A percentile compares a stretch with the other conserved stretches of the same genome.
phyloP scores from a whole-genome alignment of 2,329 filamentous ascomycete species.

The Fusarium irregulare region DNA sequence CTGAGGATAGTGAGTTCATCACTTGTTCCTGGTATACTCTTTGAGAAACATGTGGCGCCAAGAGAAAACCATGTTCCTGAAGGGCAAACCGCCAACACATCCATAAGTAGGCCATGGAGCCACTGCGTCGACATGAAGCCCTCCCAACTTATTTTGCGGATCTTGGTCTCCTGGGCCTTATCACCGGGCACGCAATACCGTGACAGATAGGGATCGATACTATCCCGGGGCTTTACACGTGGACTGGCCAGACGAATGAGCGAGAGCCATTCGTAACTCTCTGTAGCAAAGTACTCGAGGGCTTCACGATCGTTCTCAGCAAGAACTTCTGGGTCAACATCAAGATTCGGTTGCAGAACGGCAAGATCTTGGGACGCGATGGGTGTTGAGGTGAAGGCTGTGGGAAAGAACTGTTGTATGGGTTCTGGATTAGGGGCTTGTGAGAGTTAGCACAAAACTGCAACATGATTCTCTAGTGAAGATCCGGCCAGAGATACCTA shows the following conservation, averaged over 20 bases:
- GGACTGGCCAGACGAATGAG: conserved; percentile 74
- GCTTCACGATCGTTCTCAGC: conserved; percentile 56
- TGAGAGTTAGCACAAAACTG: conserved; percentile 37
- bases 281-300: conserved; percentile 71
- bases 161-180: conserved; percentile 41
- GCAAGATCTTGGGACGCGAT: conserved; percentile 30
- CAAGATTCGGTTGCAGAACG: conserved; percentile 42
- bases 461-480: not conserved
- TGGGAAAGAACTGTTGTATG: conserved; percentile 59
- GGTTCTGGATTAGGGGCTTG: conserved; percentile 63
- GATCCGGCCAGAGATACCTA: conserved; percentile 31
- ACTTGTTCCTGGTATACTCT: conserved; percentile 56
- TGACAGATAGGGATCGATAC: conserved; percentile 75
- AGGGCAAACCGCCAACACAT: conserved; percentile 57
- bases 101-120: conserved; percentile 61
- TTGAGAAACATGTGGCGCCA: conserved; percentile 63
- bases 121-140: conserved; percentile 67
- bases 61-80: conserved; percentile 66
- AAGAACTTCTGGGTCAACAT: conserved; percentile 45
- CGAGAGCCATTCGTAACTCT: conserved; percentile 80
- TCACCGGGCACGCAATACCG: conserved; percentile 70
- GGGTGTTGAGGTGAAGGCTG: conserved; percentile 53
- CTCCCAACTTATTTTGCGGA: conserved; percentile 68
- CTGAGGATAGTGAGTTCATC: conserved; percentile 66
- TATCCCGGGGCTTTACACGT: conserved; percentile 67